Conservation (phyloP, 2,329 filamentous ascomycete genomes). For the Fusarium sp. region DNA sequence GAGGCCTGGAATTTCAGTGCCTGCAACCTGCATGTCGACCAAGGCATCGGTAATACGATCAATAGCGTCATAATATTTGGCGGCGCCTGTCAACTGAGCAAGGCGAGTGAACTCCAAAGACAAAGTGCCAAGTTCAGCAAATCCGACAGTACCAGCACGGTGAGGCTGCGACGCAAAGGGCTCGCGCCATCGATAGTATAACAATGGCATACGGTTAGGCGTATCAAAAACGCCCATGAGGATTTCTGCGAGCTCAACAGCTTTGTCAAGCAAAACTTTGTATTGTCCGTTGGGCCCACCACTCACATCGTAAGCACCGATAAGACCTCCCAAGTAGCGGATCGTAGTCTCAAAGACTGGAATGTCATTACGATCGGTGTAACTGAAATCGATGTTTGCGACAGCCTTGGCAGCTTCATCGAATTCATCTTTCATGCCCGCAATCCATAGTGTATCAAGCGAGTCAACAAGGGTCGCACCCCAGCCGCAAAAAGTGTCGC, state of each 20-base stretch:
- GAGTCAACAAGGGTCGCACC: conserved; percentile 87
- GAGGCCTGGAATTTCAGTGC: conserved; percentile 79
- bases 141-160: conserved; percentile 68
- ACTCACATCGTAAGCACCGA: conserved; percentile 89
- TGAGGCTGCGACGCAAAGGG: conserved; percentile 72
- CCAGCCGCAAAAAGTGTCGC: conserved; percentile 92
- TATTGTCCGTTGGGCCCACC: conserved; percentile 69
- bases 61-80: conserved; percentile 90
- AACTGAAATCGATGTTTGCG: conserved; percentile 84
- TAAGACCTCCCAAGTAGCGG: conserved; percentile 86
- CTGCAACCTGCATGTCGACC: conserved; percentile 76
- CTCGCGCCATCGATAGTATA: conserved; percentile 84
- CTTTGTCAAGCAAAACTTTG: conserved; percentile 78
- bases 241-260: conserved; percentile 82
- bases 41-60: conserved; percentile 86
- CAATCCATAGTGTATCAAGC: conserved; percentile 88
- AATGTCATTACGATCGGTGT: conserved; percentile 73
- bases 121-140: conserved; percentile 82
- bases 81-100: conserved; percentile 83
- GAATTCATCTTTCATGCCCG: conserved; percentile 83
- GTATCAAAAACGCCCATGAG: conserved; percentile 89
- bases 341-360: conserved; percentile 96
- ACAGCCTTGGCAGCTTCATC: conserved; percentile 79
- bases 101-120: conserved; percentile 91
- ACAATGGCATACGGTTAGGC: conserved; percentile 90